Evolutionary conservation across 768 basidiomycete genomes (phyloP).

Genomic region (Phlebiopsis gigantea): DNA sequence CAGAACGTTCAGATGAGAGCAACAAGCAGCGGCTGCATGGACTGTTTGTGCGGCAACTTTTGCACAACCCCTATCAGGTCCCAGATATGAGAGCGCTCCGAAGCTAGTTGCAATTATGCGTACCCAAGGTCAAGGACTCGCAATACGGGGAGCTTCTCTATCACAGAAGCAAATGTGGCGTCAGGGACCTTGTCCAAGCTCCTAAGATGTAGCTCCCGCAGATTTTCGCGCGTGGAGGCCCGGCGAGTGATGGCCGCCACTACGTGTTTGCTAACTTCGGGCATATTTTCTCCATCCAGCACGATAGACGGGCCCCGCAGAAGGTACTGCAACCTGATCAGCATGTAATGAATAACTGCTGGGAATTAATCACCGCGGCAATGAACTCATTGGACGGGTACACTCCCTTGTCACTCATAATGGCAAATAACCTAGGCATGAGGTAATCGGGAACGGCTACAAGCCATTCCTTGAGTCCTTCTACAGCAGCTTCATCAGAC

Average conservation of each 20-base stretch:
- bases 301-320: slow-evolving; percentile 46
- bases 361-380: slow-evolving; percentile 36
- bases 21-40: slow-evolving; percentile 36
- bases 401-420: slow-evolving; percentile 33
- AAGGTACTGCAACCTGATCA: slow-evolving; percentile 41
- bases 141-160: slow-evolving; percentile 40
- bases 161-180: slow-evolving; percentile 41
- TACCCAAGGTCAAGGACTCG: slow-evolving; percentile 53
- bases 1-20: slow-evolving; percentile 38
- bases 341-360: background rate
- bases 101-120: slow-evolving; percentile 1
- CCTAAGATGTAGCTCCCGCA: slow-evolving; percentile 45
- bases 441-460: slow-evolving; percentile 47
- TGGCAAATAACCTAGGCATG: slow-evolving; percentile 44
- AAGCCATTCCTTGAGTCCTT: slow-evolving; percentile 34
- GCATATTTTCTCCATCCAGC: slow-evolving; percentile 39
- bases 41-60: slow-evolving; percentile 49
- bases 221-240: slow-evolving; percentile 14
- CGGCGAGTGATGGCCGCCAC: slow-evolving; percentile 36
- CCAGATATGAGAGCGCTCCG: background rate
- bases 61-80: slow-evolving; percentile 47
- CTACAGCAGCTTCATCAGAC: slow-evolving; percentile 34
- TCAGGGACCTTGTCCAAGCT: slow-evolving; percentile 52
- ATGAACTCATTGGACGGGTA: slow-evolving; percentile 52
- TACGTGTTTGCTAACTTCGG: slow-evolving; percentile 48